phyloP scores from a whole-genome alignment of 2,329 filamentous ascomycete genomes.

The Dryadomyces quercus-mongolicae region DNA sequence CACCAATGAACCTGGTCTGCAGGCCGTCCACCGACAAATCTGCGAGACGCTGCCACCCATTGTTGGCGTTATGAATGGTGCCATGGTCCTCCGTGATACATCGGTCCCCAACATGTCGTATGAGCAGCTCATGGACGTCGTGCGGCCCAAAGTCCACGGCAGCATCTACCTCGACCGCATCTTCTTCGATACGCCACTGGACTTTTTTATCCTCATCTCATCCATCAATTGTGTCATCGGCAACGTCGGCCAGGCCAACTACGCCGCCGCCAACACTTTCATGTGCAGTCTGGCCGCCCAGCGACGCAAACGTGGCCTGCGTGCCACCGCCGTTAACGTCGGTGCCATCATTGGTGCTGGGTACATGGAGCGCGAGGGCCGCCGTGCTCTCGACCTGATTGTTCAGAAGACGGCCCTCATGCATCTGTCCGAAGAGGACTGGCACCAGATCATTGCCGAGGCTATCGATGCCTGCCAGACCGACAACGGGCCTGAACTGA shows the following conservation, averaged over 20 bases:
- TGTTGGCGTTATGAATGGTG: not conserved
- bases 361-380: not conserved
- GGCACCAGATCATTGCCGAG: not conserved
- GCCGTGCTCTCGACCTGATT: not conserved
- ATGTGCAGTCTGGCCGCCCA: constrained; percentile 24
- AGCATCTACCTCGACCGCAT: constrained; percentile 6
- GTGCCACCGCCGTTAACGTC: constrained; percentile 27
- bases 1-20: not conserved
- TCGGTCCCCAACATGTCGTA: constrained; percentile 4
- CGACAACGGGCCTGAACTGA: not conserved
- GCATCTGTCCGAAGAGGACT: not conserved
- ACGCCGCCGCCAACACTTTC: constrained; percentile 28
- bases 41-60: not conserved
- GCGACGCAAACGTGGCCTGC: constrained; percentile 23
- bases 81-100: constrained; percentile 6
- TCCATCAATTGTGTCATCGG: constrained; percentile 20
- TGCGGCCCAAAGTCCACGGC: constrained; percentile 20
- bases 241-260: constrained; percentile 25
- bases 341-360: constrained; percentile 13
- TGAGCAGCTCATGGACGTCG: constrained; percentile 5
- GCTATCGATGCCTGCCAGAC: not conserved
- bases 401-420: not conserved
- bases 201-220: constrained; percentile 20
- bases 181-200: constrained; percentile 16
- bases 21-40: not conserved